Conservation (phyloP, 495 filamentous ascomycete genomes). For the Tricharina praecox region DNA sequence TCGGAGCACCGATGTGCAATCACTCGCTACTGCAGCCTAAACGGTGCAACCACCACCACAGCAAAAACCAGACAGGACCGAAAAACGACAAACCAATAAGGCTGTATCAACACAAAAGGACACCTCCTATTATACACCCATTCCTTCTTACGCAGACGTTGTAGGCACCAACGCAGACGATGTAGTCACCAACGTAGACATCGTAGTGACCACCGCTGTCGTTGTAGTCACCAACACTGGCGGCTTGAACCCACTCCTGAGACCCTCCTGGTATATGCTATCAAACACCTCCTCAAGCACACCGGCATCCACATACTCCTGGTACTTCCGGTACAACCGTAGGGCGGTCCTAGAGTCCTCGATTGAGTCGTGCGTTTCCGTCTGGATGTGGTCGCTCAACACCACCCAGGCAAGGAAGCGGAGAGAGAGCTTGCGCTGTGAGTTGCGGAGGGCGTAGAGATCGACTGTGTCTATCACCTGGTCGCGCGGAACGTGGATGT, state of each 20-base stretch:
- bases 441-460: constrained; percentile 56
- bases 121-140: no score
- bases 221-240: constrained; percentile 28
- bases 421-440: constrained; percentile 52
- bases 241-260: constrained; percentile 54
- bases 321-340: constrained; percentile 74
- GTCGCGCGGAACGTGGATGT: constrained; percentile 80
- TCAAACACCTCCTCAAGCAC: constrained; percentile 60
- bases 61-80: no score
- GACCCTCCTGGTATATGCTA: constrained; percentile 62
- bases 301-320: constrained; percentile 72
- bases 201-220: no score
- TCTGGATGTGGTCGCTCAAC: constrained; percentile 80
- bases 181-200: no score
- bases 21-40: no score
- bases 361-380: constrained; percentile 75
- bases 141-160: no score
- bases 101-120: no score
- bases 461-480: constrained; percentile 90
- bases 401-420: constrained; percentile 77
- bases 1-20: no score
- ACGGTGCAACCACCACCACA: no score
- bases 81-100: no score
- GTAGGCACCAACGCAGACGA: no score
- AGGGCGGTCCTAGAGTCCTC: constrained; percentile 85